Conservation (phyloP, 495 filamentous ascomycete species). For the Hypoxylon subgilvum region DNA sequence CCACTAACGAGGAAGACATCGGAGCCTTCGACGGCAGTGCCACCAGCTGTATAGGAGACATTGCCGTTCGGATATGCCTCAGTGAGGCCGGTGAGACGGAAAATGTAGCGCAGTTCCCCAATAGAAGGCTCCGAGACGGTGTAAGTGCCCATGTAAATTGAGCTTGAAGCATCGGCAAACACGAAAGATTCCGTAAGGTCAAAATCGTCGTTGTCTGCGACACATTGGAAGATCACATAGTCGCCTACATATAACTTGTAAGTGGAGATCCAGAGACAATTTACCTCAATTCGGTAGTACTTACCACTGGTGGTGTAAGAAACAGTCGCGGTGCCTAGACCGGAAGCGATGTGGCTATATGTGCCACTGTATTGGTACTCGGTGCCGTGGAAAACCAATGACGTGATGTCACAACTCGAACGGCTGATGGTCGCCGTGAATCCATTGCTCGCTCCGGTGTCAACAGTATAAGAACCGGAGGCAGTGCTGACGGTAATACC, state of each 20-base stretch:
- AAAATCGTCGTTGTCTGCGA: conserved; percentile 47
- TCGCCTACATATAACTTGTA: conserved; percentile 36
- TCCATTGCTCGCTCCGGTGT: conserved; percentile 51
- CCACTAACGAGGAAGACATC: conserved; percentile 60
- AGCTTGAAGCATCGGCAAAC: conserved; percentile 55
- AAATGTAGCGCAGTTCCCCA: conserved; percentile 63
- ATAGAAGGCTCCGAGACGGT: conserved; percentile 58
- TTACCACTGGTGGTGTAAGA: conserved; percentile 41
- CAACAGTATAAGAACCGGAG: conserved; percentile 47
- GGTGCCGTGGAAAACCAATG: conserved; percentile 55
- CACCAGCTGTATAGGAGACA: conserved; percentile 47
- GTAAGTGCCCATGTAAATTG: conserved; percentile 64
- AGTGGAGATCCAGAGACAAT: conserved; percentile 3
- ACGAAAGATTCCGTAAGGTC: conserved; percentile 61
- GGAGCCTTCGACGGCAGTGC: conserved; percentile 56
- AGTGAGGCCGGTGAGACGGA: conserved; percentile 58
- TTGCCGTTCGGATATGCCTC: conserved; percentile 50
- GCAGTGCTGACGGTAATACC: conserved; percentile 43
- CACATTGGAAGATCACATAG: conserved; percentile 59
- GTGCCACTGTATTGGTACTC: conserved; percentile 56
- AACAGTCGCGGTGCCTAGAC: conserved; percentile 57
- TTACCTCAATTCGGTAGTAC: conserved; percentile 5
- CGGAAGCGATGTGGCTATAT: conserved; percentile 62
- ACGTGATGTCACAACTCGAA: conserved; percentile 61
- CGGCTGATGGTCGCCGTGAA: conserved; percentile 57